phyloP scores from a whole-genome alignment of 225 moss, liverwort and hornwort species.

The Antitrichia curtipendula region DNA sequence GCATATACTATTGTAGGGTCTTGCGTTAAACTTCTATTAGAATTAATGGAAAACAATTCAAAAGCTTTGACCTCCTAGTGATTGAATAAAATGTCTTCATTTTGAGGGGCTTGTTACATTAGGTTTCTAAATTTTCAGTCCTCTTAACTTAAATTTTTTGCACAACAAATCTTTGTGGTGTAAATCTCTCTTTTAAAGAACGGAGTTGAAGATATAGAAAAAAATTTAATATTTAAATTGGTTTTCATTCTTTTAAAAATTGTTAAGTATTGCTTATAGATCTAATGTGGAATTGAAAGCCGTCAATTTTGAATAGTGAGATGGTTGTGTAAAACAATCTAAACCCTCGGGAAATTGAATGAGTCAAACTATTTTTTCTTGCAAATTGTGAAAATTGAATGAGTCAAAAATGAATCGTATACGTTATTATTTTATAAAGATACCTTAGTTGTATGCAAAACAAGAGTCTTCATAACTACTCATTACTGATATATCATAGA shows the following conservation, averaged over 20 bases:
- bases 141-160: background rate
- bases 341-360: rapidly evolving
- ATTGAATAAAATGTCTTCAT: no score
- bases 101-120: background rate
- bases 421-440: rapidly evolving
- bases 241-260: background rate
- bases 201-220: background rate
- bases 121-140: rapidly evolving
- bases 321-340: background rate
- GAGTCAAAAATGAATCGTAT: background rate
- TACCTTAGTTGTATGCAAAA: background rate
- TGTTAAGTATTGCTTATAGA: background rate
- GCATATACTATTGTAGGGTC: background rate
- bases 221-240: background rate
- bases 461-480: background rate
- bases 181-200: background rate
- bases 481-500: background rate
- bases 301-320: rapidly evolving
- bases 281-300: background rate
- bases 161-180: background rate
- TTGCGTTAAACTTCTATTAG: background rate
- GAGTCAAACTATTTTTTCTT: no score
- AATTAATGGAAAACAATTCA: background rate
- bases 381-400: background rate
- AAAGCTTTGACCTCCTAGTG: no score